Evolutionary conservation across 495 filamentous ascomycete species (phyloP), one percentile per base, ranked within the genome.

Genomic region (Hypoxylon fragiforme): DNA sequence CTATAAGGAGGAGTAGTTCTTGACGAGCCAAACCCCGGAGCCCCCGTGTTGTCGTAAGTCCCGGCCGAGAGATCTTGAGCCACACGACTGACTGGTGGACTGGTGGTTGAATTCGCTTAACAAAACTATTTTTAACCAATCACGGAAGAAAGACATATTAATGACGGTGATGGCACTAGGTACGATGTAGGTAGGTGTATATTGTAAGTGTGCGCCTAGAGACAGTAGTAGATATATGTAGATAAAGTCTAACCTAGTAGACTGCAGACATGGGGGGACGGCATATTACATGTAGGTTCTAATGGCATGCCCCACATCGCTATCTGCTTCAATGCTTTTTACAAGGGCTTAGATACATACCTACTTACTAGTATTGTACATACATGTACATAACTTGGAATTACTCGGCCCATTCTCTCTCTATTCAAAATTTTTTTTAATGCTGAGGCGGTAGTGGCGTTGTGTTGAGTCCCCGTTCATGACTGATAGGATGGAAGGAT

Each of bases 31-130:
- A 58, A 47, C 15, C 48, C 41, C 36, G 36, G 16, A 31, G 38
- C 4, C 9, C 9, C 4, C 24, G 44, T 24, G 49, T 50, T 34
- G 41, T 60, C 35, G 44, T 41, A 41, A 14, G 41, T 40, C 45
- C 36, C 35, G 21, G 41, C 21, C 39, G 34, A 54, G 40, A 50
- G 50, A 24, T 32, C 26, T 47, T 38, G 24, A 28, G 24, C 24
- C 24, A 28, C 24, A 28, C 4, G 24, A 28, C 24, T 28, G 24
- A 22, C 24, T 50, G 12, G 15, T 14, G 44, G 18, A 44, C 38
- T 18, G 38, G 35, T n/a, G n/a, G n/a, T n/a, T n/a, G n/a, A n/a
- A 42, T 51, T 61, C 57, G 57, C 57, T 52, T 61, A 61, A 38
- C 45, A 26, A 47, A 45, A 45, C 45, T 30, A 16, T 38, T 24